These are phyloP conservation scores for Hyparrhenia diplandra DNA, from an alignment of 176 grass and related monocot genomes.

Conservation along the genomic window DNA sequence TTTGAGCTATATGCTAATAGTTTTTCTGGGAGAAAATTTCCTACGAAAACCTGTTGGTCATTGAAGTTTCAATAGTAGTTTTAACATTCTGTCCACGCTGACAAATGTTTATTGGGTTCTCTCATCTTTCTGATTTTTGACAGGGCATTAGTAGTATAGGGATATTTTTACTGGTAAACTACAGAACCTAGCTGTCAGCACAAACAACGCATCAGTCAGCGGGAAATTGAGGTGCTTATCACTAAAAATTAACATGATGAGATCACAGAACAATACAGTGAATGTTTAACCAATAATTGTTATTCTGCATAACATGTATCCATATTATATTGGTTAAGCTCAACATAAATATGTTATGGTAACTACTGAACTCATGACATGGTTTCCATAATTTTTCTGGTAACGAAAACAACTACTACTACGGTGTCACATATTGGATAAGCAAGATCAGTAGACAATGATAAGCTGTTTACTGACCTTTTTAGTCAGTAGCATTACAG, in stretches of 20 bases:
- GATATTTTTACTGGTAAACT: neutral
- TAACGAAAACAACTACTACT: neutral
- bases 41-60: neutral
- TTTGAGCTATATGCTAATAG: neutral
- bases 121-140: neutral
- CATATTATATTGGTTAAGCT: neutral
- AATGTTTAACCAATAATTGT: neutral
- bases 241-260: neutral
- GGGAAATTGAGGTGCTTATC: neutral
- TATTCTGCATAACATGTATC: neutral
- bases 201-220: neutral
- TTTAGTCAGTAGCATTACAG: slow-evolving; percentile 97
- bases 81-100: neutral
- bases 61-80: neutral
- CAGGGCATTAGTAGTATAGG: neutral
- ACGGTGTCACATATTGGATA: neutral
- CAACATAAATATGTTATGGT: neutral
- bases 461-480: slow-evolving; percentile 41
- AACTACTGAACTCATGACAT: neutral
- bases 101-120: neutral
- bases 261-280: neutral
- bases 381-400: neutral
- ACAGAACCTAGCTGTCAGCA: neutral
- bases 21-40: neutral
- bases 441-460: neutral